Evolutionary conservation across 768 basidiomycete species (phyloP).

Genomic region (Termitomyces sp.): DNA sequence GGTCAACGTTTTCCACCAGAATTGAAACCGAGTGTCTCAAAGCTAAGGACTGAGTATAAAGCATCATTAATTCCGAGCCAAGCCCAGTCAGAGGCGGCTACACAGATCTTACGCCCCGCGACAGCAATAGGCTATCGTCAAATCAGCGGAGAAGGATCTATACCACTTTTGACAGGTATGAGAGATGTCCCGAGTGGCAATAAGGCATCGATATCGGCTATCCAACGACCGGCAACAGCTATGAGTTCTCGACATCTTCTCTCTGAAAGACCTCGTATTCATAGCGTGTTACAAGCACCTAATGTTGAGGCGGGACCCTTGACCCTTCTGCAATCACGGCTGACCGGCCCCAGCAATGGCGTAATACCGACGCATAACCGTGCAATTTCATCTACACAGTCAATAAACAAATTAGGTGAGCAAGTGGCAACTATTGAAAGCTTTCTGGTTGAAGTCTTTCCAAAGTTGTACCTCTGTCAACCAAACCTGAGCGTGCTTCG

Average conservation of each 20-base stretch:
- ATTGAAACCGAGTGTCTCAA: not conserved
- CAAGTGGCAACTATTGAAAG: not conserved
- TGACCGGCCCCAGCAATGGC: not conserved
- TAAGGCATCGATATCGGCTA: not conserved
- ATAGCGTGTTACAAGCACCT: not conserved
- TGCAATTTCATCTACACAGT: not conserved
- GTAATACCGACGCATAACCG: not conserved
- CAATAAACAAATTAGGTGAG: not conserved
- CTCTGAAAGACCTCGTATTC: not conserved
- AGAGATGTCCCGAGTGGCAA: not conserved
- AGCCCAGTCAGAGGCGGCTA: not conserved
- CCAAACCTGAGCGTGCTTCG: not conserved
- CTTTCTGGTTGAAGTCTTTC: not conserved
- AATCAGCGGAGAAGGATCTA: not conserved
- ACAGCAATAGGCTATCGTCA: slow-evolving; percentile 15
- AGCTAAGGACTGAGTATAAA: slow-evolving; percentile 7
- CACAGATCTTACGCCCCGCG: slow-evolving; percentile 8
- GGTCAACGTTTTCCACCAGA: not conserved
- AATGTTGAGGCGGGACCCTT: not conserved
- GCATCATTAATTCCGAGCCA: not conserved
- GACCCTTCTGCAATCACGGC: not conserved
- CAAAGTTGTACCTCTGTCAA: not conserved
- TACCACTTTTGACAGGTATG: not conserved
- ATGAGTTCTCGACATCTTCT: slow-evolving; percentile 8
- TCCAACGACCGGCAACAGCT: slow-evolving; percentile 10